These are phyloP conservation scores for Beauveria medogensis DNA, from an alignment of 2,329 filamentous ascomycete genomes.

Conservation along the genomic window DNA sequence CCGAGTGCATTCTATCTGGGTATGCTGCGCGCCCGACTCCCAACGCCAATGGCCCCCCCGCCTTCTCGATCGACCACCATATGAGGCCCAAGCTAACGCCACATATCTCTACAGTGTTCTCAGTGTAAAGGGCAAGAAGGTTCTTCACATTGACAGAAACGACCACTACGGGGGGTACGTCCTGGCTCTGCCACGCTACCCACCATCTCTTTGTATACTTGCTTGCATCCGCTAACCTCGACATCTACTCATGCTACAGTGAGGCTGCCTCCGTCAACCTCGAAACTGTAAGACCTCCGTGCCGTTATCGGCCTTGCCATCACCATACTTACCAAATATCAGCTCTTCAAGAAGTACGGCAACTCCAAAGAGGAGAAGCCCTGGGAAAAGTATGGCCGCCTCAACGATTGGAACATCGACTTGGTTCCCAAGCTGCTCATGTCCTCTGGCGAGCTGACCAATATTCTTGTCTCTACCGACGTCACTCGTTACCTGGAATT, in stretches of 20 bases:
- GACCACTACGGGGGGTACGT: constrained; percentile 95
- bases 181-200: constrained; percentile 6
- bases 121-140: constrained; percentile 98
- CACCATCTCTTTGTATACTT: neutral
- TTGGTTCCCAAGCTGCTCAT: constrained; percentile 97
- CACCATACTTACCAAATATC: constrained; percentile 9
- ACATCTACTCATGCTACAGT: constrained; percentile 29
- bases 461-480: constrained; percentile 95
- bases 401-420: constrained; percentile 99
- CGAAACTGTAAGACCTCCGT: constrained; percentile 59
- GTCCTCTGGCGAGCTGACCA: constrained; percentile 96
- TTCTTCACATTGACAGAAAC: constrained; percentile 97
- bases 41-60: constrained; percentile 7
- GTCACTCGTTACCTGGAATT: constrained; percentile 85
- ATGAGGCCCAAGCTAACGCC: constrained; percentile 1
- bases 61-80: constrained; percentile 7
- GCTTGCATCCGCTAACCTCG: neutral
- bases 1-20: constrained; percentile 98
- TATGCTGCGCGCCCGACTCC: constrained; percentile 35
- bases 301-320: neutral
- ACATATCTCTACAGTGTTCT: constrained; percentile 56
- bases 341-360: constrained; percentile 97
- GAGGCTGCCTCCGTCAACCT: constrained; percentile 97
- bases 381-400: constrained; percentile 94
- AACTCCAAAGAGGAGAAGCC: constrained; percentile 77